Percentiles rank a stretch among this genome's conserved stretches.
phyloP scores from a whole-genome alignment of 306 rosid species.

The Prunus mume region DNA sequence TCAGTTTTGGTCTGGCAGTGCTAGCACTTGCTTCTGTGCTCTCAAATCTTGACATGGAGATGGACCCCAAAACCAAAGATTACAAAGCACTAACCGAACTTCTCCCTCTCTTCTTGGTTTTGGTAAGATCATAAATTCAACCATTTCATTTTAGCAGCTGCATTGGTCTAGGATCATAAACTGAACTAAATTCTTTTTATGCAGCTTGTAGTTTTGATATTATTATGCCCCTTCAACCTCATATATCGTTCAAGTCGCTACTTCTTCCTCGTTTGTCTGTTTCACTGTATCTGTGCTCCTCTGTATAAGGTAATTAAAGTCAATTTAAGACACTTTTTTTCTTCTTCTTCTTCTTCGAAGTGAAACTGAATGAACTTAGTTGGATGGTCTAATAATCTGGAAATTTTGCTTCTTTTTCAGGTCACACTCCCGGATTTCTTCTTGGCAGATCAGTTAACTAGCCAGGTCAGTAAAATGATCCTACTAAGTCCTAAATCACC shows the following conservation, averaged over 20 bases:
- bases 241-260: constrained; percentile 55
- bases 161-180: not conserved
- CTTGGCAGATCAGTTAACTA: constrained; percentile 72
- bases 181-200: constrained; percentile 11
- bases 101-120: constrained; percentile 50
- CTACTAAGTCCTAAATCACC: not conserved
- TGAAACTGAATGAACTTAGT: not conserved
- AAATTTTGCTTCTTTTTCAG: constrained; percentile 28
- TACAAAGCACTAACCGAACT: constrained; percentile 54
- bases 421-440: constrained; percentile 71
- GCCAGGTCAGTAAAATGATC: constrained; percentile 44
- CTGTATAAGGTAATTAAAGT: constrained; percentile 51
- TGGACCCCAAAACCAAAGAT: constrained; percentile 48
- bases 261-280: constrained; percentile 50
- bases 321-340: not conserved
- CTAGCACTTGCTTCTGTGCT: constrained; percentile 56
- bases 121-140: constrained; percentile 35
- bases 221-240: constrained; percentile 63
- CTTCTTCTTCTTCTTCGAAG: no score
- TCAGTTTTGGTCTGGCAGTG: constrained; percentile 41
- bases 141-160: not conserved
- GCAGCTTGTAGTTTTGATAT: constrained; percentile 36
- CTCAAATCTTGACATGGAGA: constrained; percentile 68
- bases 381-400: not conserved
- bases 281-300: constrained; percentile 56